phyloP scores from a whole-genome alignment of 2,329 filamentous ascomycete species.

The Amesomyces nigricolor region DNA sequence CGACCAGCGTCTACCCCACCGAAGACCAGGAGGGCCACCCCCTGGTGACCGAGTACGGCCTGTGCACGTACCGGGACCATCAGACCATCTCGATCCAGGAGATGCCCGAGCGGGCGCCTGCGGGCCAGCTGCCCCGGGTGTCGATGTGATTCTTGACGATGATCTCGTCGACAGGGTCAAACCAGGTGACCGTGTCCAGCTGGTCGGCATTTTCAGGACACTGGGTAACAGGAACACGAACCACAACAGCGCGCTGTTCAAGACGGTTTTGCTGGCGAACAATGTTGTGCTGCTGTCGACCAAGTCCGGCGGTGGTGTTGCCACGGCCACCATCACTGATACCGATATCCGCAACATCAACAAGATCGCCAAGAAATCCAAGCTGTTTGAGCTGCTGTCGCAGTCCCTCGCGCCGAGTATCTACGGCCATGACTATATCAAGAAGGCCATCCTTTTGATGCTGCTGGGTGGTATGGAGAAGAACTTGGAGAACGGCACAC shows the following conservation, averaged over 20 bases:
- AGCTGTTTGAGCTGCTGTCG: slow-evolving; percentile 85
- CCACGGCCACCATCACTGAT: slow-evolving; percentile 87
- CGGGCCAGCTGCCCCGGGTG: slow-evolving; percentile 92
- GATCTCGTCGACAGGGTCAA: slow-evolving; percentile 93
- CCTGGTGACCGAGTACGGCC: slow-evolving; percentile 90
- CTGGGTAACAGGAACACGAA: slow-evolving; percentile 91
- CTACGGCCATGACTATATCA: slow-evolving; percentile 94
- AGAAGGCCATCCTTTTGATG: slow-evolving; percentile 95
- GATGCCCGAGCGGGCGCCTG: slow-evolving; percentile 95
- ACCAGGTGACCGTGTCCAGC: slow-evolving; percentile 89
- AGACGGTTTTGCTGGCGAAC: slow-evolving; percentile 88
- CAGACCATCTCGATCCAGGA: slow-evolving; percentile 98
- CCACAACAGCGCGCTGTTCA: slow-evolving; percentile 87
- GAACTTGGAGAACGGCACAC: slow-evolving; percentile 95
- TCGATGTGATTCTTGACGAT: slow-evolving; percentile 95
- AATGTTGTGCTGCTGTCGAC: slow-evolving; percentile 92
- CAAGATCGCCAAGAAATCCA: slow-evolving; percentile 90
- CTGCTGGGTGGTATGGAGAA: slow-evolving; percentile 95
- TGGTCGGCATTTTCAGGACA: slow-evolving; percentile 94
- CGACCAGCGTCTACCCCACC: slow-evolving; percentile 86
- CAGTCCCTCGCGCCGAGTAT: slow-evolving; percentile 95
- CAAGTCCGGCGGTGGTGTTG: slow-evolving; percentile 91
- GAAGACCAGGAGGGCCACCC: slow-evolving; percentile 92
- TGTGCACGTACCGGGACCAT: slow-evolving; percentile 92
- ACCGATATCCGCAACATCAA: slow-evolving; percentile 98